These are phyloP conservation scores for Scedosporium dehoogii DNA, from an alignment of 2,329 filamentous ascomycete species.

Conservation along the genomic window DNA sequence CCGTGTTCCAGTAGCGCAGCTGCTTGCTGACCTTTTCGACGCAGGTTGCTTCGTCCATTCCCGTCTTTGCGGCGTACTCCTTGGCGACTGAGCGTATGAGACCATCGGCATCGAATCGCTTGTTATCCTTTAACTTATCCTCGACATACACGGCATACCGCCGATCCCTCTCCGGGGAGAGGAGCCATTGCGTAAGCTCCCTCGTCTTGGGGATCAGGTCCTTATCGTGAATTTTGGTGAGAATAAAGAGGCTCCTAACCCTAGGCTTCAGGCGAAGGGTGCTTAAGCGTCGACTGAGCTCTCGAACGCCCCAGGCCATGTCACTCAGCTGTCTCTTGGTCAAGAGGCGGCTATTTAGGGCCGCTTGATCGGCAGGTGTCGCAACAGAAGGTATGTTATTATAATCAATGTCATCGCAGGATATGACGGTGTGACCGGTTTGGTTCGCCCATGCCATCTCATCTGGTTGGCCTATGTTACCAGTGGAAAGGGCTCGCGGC, in stretches of 20 bases:
- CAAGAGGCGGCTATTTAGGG: constrained; percentile 58
- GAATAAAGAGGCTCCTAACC: constrained; percentile 72
- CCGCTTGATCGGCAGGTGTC: constrained; percentile 10
- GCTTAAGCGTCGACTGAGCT: constrained; percentile 76
- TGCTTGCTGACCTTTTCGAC: constrained; percentile 34
- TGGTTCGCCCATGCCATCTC: constrained; percentile 42
- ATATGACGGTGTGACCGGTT: not conserved
- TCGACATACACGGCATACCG: constrained; percentile 78
- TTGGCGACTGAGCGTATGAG: constrained; percentile 52
- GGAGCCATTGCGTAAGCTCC: constrained; percentile 69
- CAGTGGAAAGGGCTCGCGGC: constrained; percentile 5
- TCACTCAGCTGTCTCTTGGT: constrained; percentile 93
- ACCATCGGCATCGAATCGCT: constrained; percentile 62
- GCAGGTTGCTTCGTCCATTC: constrained; percentile 22
- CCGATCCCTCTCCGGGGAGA: constrained; percentile 57
- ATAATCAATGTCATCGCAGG: not conserved
- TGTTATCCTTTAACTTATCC: constrained; percentile 59
- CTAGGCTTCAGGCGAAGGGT: constrained; percentile 74
- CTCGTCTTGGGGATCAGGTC: constrained; percentile 68
- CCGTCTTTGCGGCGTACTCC: constrained; percentile 26
- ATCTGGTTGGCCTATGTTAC: constrained; percentile 42
- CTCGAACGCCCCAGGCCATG: constrained; percentile 92
- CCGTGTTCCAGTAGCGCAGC: constrained; percentile 73
- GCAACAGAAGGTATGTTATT: constrained; percentile 9
- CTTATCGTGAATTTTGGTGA: constrained; percentile 87